Evolutionary conservation across 768 basidiomycete genomes (phyloP).

Genomic region (Rhodosporidiobolus odoratus): DNA sequence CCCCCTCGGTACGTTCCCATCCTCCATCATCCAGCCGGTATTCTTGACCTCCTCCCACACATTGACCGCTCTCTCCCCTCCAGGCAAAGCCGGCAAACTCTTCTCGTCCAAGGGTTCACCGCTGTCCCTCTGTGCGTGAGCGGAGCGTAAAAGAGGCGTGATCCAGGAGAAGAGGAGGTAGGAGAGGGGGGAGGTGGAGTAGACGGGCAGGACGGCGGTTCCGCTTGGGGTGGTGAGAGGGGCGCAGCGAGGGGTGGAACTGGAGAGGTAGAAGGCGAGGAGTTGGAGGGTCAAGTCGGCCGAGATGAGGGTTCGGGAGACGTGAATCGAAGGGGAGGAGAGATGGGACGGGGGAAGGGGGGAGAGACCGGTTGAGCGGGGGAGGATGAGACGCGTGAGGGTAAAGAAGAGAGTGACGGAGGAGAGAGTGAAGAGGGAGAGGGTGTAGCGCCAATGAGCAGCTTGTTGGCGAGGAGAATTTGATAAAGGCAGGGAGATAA

Average conservation of each 20-base stretch:
- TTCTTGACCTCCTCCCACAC: conserved; percentile 23
- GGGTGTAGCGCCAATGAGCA: conserved; percentile 31
- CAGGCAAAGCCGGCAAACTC: conserved; percentile 9
- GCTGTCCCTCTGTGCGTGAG: neutral
- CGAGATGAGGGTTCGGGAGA: conserved; percentile 5
- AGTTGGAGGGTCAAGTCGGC: neutral
- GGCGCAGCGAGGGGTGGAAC: conserved; percentile 22
- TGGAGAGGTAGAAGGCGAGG: conserved; percentile 5
- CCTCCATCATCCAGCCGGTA: neutral
- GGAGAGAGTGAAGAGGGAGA: conserved; percentile 16
- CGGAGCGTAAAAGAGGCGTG: conserved; percentile 12
- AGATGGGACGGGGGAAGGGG: neutral
- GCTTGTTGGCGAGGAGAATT: conserved; percentile 2
- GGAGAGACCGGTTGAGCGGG: conserved; percentile 19
- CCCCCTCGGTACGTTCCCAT: conserved; percentile 5
- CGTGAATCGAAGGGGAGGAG: neutral
- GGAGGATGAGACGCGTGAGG: conserved; percentile 31
- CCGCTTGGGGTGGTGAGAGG: neutral
- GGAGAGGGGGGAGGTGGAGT: conserved; percentile 17
- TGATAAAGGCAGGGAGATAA: conserved; percentile 4
- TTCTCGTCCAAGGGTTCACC: conserved; percentile 13
- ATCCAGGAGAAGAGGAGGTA: conserved; percentile 34
- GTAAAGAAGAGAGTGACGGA: conserved; percentile 2
- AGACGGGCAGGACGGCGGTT: conserved; percentile 2
- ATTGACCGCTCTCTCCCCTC: conserved; percentile 24